These are phyloP conservation scores for Gossypium gossypioides DNA, from an alignment of 441 rosid genomes.

Conservation along the genomic window DNA sequence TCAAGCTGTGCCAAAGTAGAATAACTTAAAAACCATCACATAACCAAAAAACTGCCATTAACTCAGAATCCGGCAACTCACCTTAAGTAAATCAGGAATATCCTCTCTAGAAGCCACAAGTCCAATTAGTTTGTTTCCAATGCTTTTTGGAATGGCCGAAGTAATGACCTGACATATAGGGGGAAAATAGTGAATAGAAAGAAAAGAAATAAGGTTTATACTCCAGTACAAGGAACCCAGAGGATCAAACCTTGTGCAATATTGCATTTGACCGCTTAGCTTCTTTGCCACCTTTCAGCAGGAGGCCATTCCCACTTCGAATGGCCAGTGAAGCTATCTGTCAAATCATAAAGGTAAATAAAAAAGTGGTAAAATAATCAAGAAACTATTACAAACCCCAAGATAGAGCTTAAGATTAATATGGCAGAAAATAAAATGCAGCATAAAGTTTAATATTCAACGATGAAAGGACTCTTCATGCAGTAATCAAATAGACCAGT, in stretches of 20 bases:
- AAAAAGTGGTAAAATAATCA: neutral
- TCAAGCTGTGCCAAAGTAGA: conserved; percentile 43
- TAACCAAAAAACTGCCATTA: neutral
- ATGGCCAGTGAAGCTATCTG: conserved; percentile 35
- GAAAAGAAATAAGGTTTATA: neutral
- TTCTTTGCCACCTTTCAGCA: conserved; percentile 92
- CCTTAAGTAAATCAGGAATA: conserved; percentile 36
- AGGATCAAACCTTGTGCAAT: conserved; percentile 36
- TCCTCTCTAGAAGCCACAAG: conserved; percentile 35
- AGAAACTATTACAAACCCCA: neutral
- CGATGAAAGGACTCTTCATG: conserved; percentile 1
- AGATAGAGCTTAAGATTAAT: neutral
- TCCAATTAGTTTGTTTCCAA: conserved; percentile 30
- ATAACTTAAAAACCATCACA: neutral
- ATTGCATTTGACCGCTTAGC: conserved; percentile 87
- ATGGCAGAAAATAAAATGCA: conserved; percentile 1
- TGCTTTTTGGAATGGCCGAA: conserved; percentile 25
- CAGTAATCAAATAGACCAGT: neutral
- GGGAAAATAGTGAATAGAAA: neutral
- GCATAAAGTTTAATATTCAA: neutral
- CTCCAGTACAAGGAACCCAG: neutral
- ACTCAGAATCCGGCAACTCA: neutral
- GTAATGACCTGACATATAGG: conserved; percentile 22
- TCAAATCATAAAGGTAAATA: conserved; percentile 4
- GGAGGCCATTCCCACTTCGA: conserved; percentile 83